Evolutionary conservation across 305 asterid species (phyloP).

Genomic region (Solanum chacoense): DNA sequence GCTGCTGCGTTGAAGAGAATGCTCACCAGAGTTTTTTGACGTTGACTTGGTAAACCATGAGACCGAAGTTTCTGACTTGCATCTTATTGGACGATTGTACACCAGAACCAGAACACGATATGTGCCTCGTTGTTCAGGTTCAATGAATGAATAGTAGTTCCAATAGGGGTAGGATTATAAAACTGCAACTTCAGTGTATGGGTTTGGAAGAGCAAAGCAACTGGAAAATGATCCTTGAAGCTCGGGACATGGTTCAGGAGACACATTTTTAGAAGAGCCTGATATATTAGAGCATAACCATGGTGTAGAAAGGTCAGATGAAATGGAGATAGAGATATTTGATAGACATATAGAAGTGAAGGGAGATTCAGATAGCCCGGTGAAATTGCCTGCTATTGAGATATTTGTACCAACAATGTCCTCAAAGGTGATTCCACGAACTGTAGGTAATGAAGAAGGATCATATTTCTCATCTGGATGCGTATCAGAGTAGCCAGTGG

Average conservation of each 20-base stretch:
- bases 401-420: slow-evolving; percentile 54
- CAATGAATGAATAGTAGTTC: slow-evolving; percentile 31
- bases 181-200: slow-evolving; percentile 24
- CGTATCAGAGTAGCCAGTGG: slow-evolving; percentile 48
- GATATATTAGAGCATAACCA: slow-evolving; percentile 50
- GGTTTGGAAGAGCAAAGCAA: slow-evolving; percentile 17
- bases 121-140: slow-evolving; percentile 19
- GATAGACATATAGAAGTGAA: slow-evolving; percentile 65
- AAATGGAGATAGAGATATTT: slow-evolving; percentile 39
- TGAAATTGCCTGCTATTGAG: slow-evolving; percentile 52
- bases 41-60: slow-evolving; percentile 14
- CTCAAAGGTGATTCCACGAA: slow-evolving; percentile 40
- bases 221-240: slow-evolving; percentile 29
- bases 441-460: slow-evolving; percentile 55
- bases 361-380: slow-evolving; percentile 65
- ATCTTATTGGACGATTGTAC: slow-evolving; percentile 26
- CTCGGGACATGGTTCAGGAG: slow-evolving; percentile 63
- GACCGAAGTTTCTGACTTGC: slow-evolving; percentile 10
- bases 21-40: slow-evolving; percentile 10
- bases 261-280: slow-evolving; percentile 53
- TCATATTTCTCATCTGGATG: slow-evolving; percentile 82
- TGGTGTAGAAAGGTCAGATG: slow-evolving; percentile 23
- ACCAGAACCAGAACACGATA: slow-evolving; percentile 13
- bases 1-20: slow-evolving; percentile 23
- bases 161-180: slow-evolving; percentile 13